A percentile compares a stretch with the other conserved stretches of the same genome.
These are phyloP conservation scores for Berkeleyomyces rouxiae DNA, from an alignment of 2,329 filamentous ascomycete species.

Conservation along the genomic window DNA sequence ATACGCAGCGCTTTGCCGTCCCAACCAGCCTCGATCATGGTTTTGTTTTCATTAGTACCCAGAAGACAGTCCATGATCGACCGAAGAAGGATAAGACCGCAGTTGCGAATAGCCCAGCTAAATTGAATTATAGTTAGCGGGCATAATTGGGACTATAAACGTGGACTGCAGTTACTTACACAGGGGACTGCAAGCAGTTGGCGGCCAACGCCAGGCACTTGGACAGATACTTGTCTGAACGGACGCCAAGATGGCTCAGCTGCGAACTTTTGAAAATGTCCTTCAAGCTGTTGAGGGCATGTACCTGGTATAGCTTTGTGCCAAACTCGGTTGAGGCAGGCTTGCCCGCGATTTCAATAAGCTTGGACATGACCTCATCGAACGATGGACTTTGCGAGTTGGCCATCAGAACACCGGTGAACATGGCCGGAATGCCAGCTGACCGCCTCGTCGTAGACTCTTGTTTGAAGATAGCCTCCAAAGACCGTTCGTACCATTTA, in stretches of 20 bases:
- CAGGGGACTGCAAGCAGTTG: constrained; percentile 57
- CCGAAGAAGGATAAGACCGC: constrained; percentile 73
- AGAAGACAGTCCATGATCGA: constrained; percentile 68
- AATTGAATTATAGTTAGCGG: constrained; percentile 3
- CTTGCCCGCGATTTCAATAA: constrained; percentile 41
- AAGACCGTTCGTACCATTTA: constrained; percentile 57
- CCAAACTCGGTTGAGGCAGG: constrained; percentile 40
- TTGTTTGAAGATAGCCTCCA: constrained; percentile 56
- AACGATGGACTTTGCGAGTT: constrained; percentile 44
- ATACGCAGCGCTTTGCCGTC: constrained; percentile 47
- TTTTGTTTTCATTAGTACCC: constrained; percentile 57
- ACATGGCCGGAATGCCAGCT: constrained; percentile 75
- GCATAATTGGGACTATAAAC: constrained; percentile 1
- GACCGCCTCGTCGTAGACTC: constrained; percentile 76
- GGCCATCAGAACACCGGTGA: constrained; percentile 63
- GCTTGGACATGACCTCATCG: constrained; percentile 42
- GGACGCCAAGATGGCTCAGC: constrained; percentile 52
- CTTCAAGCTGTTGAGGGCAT: constrained; percentile 85
- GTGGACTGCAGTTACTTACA: constrained; percentile 33
- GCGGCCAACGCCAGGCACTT: constrained; percentile 65
- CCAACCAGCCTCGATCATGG: constrained; percentile 43
- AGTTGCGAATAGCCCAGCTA: constrained; percentile 89
- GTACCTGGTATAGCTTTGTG: constrained; percentile 69
- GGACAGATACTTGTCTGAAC: constrained; percentile 58
- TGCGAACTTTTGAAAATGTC: constrained; percentile 77